Percentiles rank a stretch among this genome's conserved stretches.
These are phyloP conservation scores for Jimgerdemannia lactiflua DNA, from an alignment of 192 early-diverging fungal species.

Conservation along the genomic window DNA sequence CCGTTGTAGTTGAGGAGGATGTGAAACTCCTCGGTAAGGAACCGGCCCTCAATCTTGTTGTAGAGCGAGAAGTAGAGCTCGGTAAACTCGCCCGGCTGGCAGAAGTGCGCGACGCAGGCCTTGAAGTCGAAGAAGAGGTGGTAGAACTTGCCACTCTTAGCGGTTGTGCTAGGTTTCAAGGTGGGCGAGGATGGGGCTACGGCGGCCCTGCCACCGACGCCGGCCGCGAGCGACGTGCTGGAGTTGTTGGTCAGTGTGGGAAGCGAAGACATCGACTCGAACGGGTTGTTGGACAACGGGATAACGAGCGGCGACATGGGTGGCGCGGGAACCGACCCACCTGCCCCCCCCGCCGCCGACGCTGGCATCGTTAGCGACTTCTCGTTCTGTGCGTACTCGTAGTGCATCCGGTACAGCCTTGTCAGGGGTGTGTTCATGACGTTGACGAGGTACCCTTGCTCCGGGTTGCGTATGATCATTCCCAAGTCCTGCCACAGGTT, in stretches of 20 bases:
- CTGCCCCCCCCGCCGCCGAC: no score
- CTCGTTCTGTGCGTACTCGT: slow-evolving; percentile 15
- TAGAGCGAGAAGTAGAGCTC: slow-evolving; percentile 64
- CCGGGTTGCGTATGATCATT: slow-evolving; percentile 59
- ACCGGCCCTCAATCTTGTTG: slow-evolving; percentile 33
- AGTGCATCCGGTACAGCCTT: slow-evolving; percentile 55
- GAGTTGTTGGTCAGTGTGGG: no score
- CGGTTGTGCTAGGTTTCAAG: neutral
- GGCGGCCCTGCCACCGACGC: no score
- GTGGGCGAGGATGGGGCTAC: neutral
- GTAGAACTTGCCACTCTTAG: slow-evolving; percentile 9
- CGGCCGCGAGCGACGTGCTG: no score
- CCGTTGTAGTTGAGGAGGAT: slow-evolving; percentile 55
- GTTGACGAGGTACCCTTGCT: slow-evolving; percentile 53
- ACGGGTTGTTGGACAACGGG: neutral
- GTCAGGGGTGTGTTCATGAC: slow-evolving; percentile 53
- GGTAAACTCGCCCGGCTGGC: slow-evolving; percentile 54
- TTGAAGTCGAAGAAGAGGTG: slow-evolving; percentile 60
- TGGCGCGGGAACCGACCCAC: neutral
- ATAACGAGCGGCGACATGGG: neutral
- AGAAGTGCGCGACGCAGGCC: slow-evolving; percentile 52
- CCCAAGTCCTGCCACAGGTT: slow-evolving; percentile 51
- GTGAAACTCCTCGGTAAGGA: slow-evolving; percentile 60
- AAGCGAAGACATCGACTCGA: neutral
- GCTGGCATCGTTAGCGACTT: neutral